These are phyloP conservation scores for Capsicum baccatum DNA, from an alignment of 257 asterid species.

Conservation along the genomic window DNA sequence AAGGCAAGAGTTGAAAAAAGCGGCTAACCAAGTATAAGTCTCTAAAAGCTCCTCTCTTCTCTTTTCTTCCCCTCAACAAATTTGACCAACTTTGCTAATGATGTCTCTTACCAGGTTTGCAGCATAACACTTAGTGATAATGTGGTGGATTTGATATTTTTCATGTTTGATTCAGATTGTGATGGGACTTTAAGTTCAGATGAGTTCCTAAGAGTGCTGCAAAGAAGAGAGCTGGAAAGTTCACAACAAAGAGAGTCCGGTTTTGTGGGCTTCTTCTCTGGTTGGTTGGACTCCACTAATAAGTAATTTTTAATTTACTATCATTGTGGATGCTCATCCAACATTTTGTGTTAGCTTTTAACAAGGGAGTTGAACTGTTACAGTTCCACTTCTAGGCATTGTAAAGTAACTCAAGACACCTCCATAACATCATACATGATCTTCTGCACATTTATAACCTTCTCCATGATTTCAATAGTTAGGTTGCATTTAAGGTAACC, in stretches of 20 bases:
- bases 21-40: slow-evolving; percentile 62
- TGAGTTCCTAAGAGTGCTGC: slow-evolving; percentile 77
- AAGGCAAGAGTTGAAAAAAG: slow-evolving; percentile 76
- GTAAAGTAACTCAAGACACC: neutral
- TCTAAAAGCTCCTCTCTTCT: slow-evolving; percentile 13
- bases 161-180: slow-evolving; percentile 65
- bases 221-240: slow-evolving; percentile 57
- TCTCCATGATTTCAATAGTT: neutral
- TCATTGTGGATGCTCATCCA: neutral
- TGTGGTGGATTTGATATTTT: slow-evolving; percentile 71
- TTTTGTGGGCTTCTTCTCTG: slow-evolving; percentile 55
- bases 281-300: slow-evolving; percentile 64
- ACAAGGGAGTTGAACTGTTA: neutral
- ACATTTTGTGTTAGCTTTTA: neutral
- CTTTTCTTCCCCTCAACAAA: neutral
- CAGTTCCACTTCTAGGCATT: neutral
- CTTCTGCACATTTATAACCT: neutral
- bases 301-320: slow-evolving; percentile 34
- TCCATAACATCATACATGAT: neutral
- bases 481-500: neutral
- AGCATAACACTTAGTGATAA: slow-evolving; percentile 68
- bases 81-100: slow-evolving; percentile 5
- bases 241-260: slow-evolving; percentile 56
- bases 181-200: slow-evolving; percentile 83
- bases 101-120: slow-evolving; percentile 61